These are phyloP conservation scores for Quercus parvula DNA, from an alignment of 306 rosid genomes.

Conservation along the genomic window DNA sequence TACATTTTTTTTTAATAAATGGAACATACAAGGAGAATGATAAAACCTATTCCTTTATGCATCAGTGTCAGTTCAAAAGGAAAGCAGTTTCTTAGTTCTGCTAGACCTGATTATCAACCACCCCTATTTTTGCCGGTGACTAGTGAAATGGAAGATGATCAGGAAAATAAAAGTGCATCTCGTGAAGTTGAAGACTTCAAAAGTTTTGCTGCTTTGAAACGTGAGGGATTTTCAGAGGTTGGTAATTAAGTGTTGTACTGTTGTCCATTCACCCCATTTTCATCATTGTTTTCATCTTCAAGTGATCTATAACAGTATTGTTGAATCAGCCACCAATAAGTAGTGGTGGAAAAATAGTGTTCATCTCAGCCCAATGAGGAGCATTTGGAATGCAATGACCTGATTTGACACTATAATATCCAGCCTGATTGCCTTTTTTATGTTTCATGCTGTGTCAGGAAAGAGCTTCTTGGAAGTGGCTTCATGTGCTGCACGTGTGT, in stretches of 20 bases:
- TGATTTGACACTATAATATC: neutral
- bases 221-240: conserved; percentile 76
- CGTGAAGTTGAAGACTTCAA: conserved; percentile 46
- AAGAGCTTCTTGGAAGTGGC: neutral
- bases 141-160: conserved; percentile 67
- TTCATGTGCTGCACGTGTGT: neutral
- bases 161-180: conserved; percentile 28
- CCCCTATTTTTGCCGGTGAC: conserved; percentile 64
- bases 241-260: conserved; percentile 20
- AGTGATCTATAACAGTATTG: neutral
- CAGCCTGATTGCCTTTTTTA: neutral
- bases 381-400: neutral
- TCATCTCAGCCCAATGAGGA: neutral
- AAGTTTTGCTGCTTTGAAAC: conserved; percentile 42
- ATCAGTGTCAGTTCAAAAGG: conserved; percentile 71
- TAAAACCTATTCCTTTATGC: conserved; percentile 20
- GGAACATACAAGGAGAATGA: conserved; percentile 7
- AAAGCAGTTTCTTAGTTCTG: conserved; percentile 57
- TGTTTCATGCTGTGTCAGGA: neutral
- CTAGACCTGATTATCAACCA: conserved; percentile 75
- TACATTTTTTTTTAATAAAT: conserved; percentile 3
- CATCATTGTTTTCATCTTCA: neutral
- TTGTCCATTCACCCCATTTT: conserved; percentile 11
- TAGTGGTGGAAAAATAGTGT: neutral
- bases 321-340: neutral